Conservation (phyloP, 2,329 filamentous ascomycete species). For the Tympanopsis confertula region DNA sequence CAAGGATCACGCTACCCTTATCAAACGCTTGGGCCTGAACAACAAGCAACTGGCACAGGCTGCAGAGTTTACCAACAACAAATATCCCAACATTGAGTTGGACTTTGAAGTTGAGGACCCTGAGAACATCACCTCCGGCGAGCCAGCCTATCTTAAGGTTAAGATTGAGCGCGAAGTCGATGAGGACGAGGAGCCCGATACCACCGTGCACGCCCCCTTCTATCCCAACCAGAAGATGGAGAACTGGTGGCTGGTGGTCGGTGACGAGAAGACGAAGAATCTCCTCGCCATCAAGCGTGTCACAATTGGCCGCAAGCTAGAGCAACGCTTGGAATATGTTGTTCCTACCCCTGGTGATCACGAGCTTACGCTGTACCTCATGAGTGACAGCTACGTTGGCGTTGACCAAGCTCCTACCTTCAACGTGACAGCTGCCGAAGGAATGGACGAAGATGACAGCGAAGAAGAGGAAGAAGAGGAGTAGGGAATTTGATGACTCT, state of each 20-base stretch:
- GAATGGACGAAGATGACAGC: conserved; percentile 87
- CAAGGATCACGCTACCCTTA: conserved; percentile 63
- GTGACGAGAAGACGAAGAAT: conserved; percentile 78
- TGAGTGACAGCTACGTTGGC: conserved; percentile 94
- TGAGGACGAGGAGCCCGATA: conserved; percentile 60
- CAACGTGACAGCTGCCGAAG: conserved; percentile 73
- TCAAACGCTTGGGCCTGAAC: conserved; percentile 67
- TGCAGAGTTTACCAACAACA: conserved; percentile 90
- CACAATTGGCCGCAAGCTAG: conserved; percentile 68
- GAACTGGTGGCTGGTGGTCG: conserved; percentile 97
- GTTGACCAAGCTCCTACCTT: conserved; percentile 94
- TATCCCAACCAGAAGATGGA: conserved; percentile 87
- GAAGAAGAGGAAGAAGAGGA: conserved; percentile 70
- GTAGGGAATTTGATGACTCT: not conserved
- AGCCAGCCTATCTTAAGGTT: conserved; percentile 72
- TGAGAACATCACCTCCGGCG: conserved; percentile 68
- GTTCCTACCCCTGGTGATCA: conserved; percentile 76
- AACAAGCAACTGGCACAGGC: conserved; percentile 77
- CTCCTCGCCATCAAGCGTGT: conserved; percentile 90
- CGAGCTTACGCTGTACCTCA: conserved; percentile 80
- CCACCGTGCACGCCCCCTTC: conserved; percentile 86
- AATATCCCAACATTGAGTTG: conserved; percentile 89
- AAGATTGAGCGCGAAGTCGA: conserved; percentile 74
- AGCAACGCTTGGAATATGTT: conserved; percentile 75
- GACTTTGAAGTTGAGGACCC: conserved; percentile 77